These are phyloP conservation scores for Suillus weaverae DNA, from an alignment of 768 basidiomycete species.

Conservation along the genomic window DNA sequence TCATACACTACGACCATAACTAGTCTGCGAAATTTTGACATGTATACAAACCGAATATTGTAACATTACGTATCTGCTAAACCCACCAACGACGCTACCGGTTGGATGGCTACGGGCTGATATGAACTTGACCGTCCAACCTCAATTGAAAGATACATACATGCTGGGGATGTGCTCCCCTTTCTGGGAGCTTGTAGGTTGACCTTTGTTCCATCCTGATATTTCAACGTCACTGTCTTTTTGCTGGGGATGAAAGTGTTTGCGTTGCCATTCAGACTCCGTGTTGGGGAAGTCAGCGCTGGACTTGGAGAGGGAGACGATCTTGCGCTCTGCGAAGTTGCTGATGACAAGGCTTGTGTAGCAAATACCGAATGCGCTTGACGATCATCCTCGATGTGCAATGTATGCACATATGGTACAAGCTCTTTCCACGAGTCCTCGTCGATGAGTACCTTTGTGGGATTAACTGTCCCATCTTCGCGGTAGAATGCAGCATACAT, in stretches of 20 bases:
- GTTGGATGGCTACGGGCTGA: neutral
- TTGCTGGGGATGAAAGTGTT: slow-evolving; percentile 24
- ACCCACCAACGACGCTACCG: neutral
- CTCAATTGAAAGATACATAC: slow-evolving; percentile 14
- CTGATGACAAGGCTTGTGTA: slow-evolving; percentile 11
- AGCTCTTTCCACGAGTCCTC: slow-evolving; percentile 36
- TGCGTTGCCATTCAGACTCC: slow-evolving; percentile 25
- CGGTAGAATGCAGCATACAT: slow-evolving; percentile 28
- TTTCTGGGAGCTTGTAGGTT: slow-evolving; percentile 19
- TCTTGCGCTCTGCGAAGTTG: neutral
- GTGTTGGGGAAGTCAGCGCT: slow-evolving; percentile 6
- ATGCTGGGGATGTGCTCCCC: slow-evolving; percentile 24
- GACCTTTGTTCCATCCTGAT: slow-evolving; percentile 18
- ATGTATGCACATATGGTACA: slow-evolving; percentile 29
- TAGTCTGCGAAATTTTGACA: neutral
- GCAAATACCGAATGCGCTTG: slow-evolving; percentile 3
- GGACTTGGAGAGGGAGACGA: slow-evolving; percentile 5
- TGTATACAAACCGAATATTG: neutral
- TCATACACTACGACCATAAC: neutral
- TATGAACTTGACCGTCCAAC: neutral
- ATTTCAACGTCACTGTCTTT: slow-evolving; percentile 22
- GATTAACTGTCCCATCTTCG: slow-evolving; percentile 31
- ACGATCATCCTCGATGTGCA: slow-evolving; percentile 33
- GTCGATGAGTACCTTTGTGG: slow-evolving; percentile 23
- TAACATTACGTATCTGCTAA: neutral